phyloP scores from a whole-genome alignment of 345 rosid genomes.

The Barbarea vulgaris region DNA sequence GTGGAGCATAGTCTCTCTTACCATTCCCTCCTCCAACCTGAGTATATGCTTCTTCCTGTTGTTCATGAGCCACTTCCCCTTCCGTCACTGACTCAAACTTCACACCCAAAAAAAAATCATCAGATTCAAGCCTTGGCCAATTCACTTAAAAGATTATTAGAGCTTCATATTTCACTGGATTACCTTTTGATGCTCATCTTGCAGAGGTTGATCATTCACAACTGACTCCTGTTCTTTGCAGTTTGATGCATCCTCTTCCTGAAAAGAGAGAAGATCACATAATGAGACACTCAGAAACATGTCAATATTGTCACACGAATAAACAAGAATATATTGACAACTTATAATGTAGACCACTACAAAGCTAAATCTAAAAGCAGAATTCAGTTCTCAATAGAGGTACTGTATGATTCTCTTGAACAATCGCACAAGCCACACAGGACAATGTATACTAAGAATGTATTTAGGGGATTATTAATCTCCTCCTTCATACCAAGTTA shows the following conservation, averaged over 20 bases:
- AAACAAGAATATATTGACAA: neutral
- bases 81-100: conserved; percentile 59
- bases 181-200: conserved; percentile 58
- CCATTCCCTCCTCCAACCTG: conserved; percentile 46
- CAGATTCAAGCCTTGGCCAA: neutral
- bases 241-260: conserved; percentile 53
- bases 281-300: neutral
- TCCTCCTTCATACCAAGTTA: neutral
- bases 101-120: conserved; percentile 3
- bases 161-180: neutral
- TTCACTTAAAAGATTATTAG: neutral
- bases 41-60: conserved; percentile 49
- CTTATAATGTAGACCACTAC: neutral
- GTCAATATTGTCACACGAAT: neutral
- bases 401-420: too few relatives aligned
- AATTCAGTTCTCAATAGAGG: neutral
- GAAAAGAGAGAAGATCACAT: conserved; percentile 8
- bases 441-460: neutral
- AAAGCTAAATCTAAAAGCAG: neutral
- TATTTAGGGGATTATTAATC: neutral
- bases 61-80: conserved; percentile 48
- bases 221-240: conserved; percentile 48
- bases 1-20: conserved; percentile 40
- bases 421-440: neutral
- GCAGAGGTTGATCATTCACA: conserved; percentile 39